Base-by-base conservation (phyloP, 2,329 filamentous ascomycete genomes). In the Fusarium oligoseptatum region DNA sequence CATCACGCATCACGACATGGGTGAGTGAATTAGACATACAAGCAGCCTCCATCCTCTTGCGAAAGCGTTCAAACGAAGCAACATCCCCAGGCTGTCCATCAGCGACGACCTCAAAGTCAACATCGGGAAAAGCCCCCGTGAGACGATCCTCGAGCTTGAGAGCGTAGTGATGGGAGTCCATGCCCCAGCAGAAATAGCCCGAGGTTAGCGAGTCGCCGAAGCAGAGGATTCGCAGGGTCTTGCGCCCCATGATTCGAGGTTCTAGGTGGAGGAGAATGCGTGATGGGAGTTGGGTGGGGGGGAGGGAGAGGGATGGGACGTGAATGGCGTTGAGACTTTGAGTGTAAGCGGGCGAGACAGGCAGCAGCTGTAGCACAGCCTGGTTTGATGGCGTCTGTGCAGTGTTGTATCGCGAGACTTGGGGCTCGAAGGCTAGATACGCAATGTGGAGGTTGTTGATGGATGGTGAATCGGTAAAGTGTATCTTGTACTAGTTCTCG, bases 121-220 rank as follows among this genome's bases (percentile, higher is more conserved):
- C 74, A n/a, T 79, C 76, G 4, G 86, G 84, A 57, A 90, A 86
- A 2, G 84, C 85, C 34, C 83, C 83, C 29, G 83, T 79, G 37
- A 92, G 83, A 67, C 84, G 84, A 62, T 85, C 78, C 69, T 83
- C 76, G 15, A 93, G 82, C 66, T 83, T 83, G 27, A 80, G 76
- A 7, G 85, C 84, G 82, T 93, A 93, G 0, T 91, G 90, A 68
- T 89, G 85, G 52, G 82, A 83, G 60, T 70, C 78, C 15, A 81
- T 60, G 22, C 88, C 88, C 55, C 74, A 82, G 67, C 72, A 62
- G 34, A 84, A 83, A 79, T 84, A 91, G 48, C 91, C 91, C 14
- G 84, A 85, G 7, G 91, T 92, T 55, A 93, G 86, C 43, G 89
- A 92, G 85, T 92, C 87, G 80, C 91, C 91, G 80, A 92, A 90